Conservation (phyloP, 257 asterid genomes). For the Gynochthodes officinalis region DNA sequence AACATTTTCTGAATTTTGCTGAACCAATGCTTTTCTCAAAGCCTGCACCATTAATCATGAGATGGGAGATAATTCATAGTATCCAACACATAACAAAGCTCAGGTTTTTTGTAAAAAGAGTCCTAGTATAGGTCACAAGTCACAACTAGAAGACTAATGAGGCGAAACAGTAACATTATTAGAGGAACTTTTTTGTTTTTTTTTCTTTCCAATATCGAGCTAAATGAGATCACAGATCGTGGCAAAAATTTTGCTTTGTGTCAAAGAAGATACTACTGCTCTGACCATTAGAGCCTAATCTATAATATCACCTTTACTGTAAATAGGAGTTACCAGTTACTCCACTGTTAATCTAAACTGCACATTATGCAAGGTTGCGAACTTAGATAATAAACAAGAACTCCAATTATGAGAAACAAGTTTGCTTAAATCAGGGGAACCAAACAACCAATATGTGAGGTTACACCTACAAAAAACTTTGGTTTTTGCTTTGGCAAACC, state of each 20-base stretch:
- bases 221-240: neutral
- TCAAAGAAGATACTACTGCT: neutral
- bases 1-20: conserved; percentile 28
- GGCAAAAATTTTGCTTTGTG: neutral
- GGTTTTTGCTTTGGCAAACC: neutral
- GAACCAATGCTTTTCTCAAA: conserved; percentile 60
- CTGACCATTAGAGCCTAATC: neutral
- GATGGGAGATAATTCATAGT: neutral
- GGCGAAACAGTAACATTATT: neutral
- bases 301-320: neutral
- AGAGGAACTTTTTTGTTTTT: neutral
- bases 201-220: neutral
- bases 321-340: neutral
- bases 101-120: neutral
- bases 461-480: neutral
- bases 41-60: conserved; percentile 39
- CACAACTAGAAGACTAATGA: neutral
- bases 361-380: neutral
- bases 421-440: neutral
- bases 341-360: neutral
- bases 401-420: neutral
- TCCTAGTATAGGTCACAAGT: neutral
- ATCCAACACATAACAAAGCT: neutral
- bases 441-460: neutral
- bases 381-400: neutral